Conservation (phyloP, 2,329 filamentous ascomycete genomes). For the Colletotrichum viniferum region DNA sequence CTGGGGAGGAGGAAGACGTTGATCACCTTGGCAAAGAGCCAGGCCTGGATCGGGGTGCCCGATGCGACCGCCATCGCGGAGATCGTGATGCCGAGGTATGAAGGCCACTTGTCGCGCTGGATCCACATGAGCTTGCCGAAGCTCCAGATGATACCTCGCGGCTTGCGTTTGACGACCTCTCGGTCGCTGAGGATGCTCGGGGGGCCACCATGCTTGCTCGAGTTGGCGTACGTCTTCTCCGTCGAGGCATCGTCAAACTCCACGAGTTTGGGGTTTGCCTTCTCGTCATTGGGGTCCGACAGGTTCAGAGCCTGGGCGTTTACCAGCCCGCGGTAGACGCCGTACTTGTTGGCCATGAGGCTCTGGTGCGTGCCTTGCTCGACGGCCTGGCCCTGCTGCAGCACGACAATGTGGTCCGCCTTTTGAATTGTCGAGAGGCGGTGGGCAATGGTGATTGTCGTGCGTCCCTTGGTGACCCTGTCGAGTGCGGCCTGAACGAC, state of each 20-base stretch:
- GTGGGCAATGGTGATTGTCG: constrained; percentile 29
- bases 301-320: constrained; percentile 25
- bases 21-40: constrained; percentile 32
- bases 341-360: constrained; percentile 19
- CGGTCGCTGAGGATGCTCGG: not conserved
- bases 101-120: constrained; percentile 27
- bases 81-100: constrained; percentile 27
- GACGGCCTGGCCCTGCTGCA: constrained; percentile 48
- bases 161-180: not conserved
- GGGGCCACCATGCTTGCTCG: not conserved
- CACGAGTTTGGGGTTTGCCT: not conserved
- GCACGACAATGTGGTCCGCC: constrained; percentile 43
- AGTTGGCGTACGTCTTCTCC: not conserved
- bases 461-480: constrained; percentile 19
- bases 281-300: not conserved
- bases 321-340: constrained; percentile 28
- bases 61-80: constrained; percentile 28
- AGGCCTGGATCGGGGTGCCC: constrained; percentile 31
- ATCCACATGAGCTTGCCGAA: constrained; percentile 24
- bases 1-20: constrained; percentile 27
- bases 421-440: constrained; percentile 32
- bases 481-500: constrained; percentile 41
- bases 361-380: constrained; percentile 33
- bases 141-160: constrained; percentile 10
- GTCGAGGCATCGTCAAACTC: not conserved